Evolutionary conservation across 2,329 filamentous ascomycete species (phyloP).

Genomic region (Hypoxylon sp.): DNA sequence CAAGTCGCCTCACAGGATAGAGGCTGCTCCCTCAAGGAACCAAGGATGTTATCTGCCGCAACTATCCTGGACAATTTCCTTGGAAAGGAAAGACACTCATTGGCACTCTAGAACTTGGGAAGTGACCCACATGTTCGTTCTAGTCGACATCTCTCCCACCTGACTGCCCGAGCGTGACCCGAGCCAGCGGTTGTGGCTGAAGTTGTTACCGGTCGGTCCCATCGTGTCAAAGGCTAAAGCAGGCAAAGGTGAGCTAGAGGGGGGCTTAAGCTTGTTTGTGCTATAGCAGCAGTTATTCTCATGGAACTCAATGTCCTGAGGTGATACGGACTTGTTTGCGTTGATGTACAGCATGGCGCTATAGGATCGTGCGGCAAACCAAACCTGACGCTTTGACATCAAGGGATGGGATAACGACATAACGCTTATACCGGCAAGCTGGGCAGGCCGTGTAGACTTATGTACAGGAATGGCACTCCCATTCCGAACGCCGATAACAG

Average conservation of each 20-base stretch:
- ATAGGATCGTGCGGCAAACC: neutral
- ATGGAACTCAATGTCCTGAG: neutral
- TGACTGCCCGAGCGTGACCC: neutral
- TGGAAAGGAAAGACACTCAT: neutral
- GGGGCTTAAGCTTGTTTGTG: neutral
- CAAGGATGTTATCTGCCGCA: neutral
- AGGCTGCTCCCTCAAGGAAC: neutral
- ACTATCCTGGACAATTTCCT: neutral
- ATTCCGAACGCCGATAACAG: neutral
- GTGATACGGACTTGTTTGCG: neutral
- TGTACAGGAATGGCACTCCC: neutral
- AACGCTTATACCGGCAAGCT: neutral
- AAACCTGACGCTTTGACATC: neutral
- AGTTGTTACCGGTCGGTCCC: neutral
- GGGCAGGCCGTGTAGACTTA: neutral
- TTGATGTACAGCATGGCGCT: neutral
- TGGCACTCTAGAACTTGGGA: neutral
- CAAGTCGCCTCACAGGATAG: neutral
- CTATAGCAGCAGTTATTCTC: neutral
- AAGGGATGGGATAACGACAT: too few relatives aligned
- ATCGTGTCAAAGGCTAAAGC: neutral
- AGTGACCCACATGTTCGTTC: neutral
- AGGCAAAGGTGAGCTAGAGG: neutral
- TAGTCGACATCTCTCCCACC: neutral
- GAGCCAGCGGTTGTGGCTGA: neutral